Evolutionary conservation across 257 asterid species (phyloP), one percentile per base, ranked within the genome.

Genomic region (Primulina eburnea): DNA sequence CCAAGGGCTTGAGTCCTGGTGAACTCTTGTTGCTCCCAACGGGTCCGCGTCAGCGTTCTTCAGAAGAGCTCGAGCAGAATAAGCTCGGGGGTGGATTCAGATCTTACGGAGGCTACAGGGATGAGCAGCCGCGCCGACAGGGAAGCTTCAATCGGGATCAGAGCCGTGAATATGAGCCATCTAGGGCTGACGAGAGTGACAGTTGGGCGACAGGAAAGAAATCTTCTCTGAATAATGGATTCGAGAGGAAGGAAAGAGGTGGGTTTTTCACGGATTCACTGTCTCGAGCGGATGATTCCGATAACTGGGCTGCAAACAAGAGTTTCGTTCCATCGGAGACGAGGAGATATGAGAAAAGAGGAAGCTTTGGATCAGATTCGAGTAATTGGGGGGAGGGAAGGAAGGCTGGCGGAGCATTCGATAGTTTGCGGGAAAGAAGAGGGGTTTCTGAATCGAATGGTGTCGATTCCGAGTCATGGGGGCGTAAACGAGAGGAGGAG

Each of bases 121-220:
- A 89, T 43, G 98, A 90, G 35, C 91, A 89, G 70, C 81, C 89
- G 61, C 89, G 89, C 30, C 85, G 97, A 12, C 93, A 76, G 78
- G 89, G 88, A 71, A 71, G 89, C 50, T 87, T 82, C 60, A 78
- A 78, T 75, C 78, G 95, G 63, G 98, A 92, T 10, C 66, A 85
- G 16, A 61, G 57, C 65, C 80, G 90, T 5, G 98, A 89, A 62
- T 76, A 78, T 43, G 66, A 57, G 26, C 81, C 82, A 67, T 90
- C 98, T 33, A 88, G 96, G 74, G 98, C 98, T 11, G 98, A 93
- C 26, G 97, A 90, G 81, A 86, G 62, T 68, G 98, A 90, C 70
- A 81, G 89, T 67, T 93, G 98, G 98, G 97, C 86, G 8, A 78
- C 89, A 3, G 82, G 80, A 8, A 93, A 93, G 92, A 86, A 80